phyloP scores from a whole-genome alignment of 768 basidiomycete genomes.

The Pisolithus orientalis region DNA sequence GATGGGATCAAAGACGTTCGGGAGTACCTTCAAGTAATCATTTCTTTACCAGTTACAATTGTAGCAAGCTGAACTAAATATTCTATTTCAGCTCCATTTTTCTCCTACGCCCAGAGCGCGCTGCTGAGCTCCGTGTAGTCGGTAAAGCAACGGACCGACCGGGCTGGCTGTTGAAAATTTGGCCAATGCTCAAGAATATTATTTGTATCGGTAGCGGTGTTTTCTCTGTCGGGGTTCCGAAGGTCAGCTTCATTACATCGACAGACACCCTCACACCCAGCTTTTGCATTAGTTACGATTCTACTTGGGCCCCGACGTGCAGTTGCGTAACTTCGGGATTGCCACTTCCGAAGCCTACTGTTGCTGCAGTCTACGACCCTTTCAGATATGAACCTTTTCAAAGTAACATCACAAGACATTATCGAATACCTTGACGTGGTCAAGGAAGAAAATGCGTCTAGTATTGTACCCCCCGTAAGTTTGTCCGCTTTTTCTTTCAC shows the following conservation, averaged over 20 bases:
- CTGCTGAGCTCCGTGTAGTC: conserved; percentile 8
- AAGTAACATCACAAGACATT: conserved; percentile 8
- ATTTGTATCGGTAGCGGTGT: conserved; percentile 13
- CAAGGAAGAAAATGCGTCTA: conserved; percentile 8
- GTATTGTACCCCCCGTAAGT: conserved; percentile 7
- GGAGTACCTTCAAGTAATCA: too few species aligned
- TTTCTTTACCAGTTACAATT: too few species aligned
- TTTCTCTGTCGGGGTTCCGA: conserved; percentile 11
- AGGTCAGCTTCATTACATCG: not conserved
- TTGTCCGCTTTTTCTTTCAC: not conserved
- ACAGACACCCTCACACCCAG: not conserved
- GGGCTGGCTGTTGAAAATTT: conserved; percentile 10
- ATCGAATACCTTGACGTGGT: conserved; percentile 16
- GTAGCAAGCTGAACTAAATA: too few species aligned
- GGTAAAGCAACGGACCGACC: conserved; percentile 7
- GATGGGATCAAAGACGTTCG: conserved; percentile 5
- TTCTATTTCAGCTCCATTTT: too few species aligned
- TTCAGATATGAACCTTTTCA: conserved; percentile 11
- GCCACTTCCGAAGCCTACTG: conserved; percentile 11
- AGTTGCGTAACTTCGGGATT: conserved; percentile 10
- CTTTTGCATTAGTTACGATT: conserved; percentile 3
- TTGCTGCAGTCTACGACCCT: conserved; percentile 8
- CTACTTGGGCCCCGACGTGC: conserved; percentile 11
- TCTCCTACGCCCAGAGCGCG: too few species aligned
- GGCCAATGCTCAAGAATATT: conserved; percentile 8